Evolutionary conservation across 805 yeast species (phyloP).

Genomic region (Ogataea chonburiensis): DNA sequence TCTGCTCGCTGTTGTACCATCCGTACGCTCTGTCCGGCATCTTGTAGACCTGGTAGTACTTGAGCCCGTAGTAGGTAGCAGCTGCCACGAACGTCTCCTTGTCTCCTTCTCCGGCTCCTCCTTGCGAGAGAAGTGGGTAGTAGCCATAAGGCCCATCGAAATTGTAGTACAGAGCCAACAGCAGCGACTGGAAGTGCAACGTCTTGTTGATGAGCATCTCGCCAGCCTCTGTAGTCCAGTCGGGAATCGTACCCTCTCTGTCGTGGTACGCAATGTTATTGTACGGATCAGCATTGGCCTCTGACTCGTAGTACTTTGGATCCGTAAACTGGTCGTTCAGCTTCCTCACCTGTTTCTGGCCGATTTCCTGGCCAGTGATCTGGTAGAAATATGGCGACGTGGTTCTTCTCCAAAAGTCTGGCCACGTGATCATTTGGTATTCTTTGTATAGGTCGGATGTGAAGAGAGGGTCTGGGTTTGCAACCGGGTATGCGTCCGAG

Average conservation of each 20-base stretch:
- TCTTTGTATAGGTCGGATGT: conserved; percentile 52
- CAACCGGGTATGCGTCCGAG: conserved; percentile 72
- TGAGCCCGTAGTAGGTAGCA: conserved; percentile 49
- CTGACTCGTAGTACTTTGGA: conserved; percentile 32
- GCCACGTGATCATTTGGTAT: conserved; percentile 65
- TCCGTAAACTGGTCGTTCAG: conserved; percentile 33
- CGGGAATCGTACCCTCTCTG: conserved; percentile 65
- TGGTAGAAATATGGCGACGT: conserved; percentile 72
- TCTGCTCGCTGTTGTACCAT: conserved; percentile 32
- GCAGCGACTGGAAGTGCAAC: conserved; percentile 54
- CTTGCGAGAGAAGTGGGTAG: conserved; percentile 60
- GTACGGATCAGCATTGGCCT: conserved; percentile 35
- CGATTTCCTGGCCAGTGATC: conserved; percentile 57
- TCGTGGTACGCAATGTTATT: conserved; percentile 54
- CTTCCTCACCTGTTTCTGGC: conserved; percentile 33
- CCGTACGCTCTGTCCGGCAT: conserved; percentile 35
- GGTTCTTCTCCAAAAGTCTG: conserved; percentile 86
- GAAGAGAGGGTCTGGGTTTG: conserved; percentile 61
- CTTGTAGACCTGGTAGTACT: conserved; percentile 54
- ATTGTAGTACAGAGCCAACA: conserved; percentile 65
- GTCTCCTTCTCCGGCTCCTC: conserved; percentile 73
- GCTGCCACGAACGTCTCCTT: conserved; percentile 76
- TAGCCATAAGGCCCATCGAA: conserved; percentile 59
- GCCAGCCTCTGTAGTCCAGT: conserved; percentile 69
- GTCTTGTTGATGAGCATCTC: conserved; percentile 59